Percentiles rank a stretch among this genome's conserved stretches.
phyloP scores from a whole-genome alignment of 441 rosid genomes.

The Populus hybrid region DNA sequence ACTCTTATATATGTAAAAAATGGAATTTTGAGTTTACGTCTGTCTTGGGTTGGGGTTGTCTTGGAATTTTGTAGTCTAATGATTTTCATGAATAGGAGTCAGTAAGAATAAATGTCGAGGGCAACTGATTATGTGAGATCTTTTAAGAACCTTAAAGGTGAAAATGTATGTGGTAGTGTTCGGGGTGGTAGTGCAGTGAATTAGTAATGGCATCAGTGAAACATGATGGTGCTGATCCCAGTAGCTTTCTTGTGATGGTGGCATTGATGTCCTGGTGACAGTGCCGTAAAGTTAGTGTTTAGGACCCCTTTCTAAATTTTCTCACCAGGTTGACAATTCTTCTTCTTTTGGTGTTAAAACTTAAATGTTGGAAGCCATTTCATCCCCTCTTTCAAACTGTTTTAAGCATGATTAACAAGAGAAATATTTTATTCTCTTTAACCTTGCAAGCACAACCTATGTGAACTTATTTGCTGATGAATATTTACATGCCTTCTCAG shows the following conservation, averaged over 20 bases:
- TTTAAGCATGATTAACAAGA: neutral
- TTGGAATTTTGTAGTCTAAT: too few relatives aligned
- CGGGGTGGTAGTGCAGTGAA: too few relatives aligned
- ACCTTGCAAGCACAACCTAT: neutral
- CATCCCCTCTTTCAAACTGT: neutral
- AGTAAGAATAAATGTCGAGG: too few relatives aligned
- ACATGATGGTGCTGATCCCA: too few relatives aligned
- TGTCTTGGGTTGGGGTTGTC: too few relatives aligned
- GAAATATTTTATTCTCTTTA: neutral
- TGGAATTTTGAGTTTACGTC: too few relatives aligned
- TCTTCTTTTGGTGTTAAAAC: neutral
- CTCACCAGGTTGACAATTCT: neutral
- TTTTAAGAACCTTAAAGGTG: neutral
- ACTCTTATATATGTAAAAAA: too few relatives aligned
- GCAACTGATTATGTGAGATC: too few relatives aligned
- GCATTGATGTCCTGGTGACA: neutral
- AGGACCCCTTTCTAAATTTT: neutral
- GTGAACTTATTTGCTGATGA: neutral
- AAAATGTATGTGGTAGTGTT: neutral
- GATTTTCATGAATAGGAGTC: too few relatives aligned
- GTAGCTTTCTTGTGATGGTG: neutral
- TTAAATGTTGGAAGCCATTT: neutral
- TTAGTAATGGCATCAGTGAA: too few relatives aligned
- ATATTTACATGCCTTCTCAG: too few relatives aligned
- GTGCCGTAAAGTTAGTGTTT: neutral